Evolutionary conservation across 2,329 filamentous ascomycete species (phyloP), one percentile per base, ranked within the genome.

Genomic region (Colletotrichum gloeosporioides): DNA sequence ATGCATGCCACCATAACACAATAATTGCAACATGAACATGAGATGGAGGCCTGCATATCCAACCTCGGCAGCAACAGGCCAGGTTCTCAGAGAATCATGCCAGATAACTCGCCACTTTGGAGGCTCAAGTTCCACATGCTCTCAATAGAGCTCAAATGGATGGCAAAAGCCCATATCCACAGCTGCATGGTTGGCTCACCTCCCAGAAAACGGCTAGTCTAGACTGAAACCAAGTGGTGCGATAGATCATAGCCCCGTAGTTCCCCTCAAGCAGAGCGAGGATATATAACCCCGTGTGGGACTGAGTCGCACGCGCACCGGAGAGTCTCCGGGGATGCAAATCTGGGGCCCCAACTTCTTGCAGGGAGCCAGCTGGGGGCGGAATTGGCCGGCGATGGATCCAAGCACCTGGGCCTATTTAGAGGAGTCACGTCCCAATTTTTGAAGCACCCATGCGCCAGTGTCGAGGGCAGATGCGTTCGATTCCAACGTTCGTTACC

Each of bases 241-340:
- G 32, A 70, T 36, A 18, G 36, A 39, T 3, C 36, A 18, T 3
- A 15, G 66, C 31, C 71, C 66, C 66, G 18, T 64, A 70, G n/a
- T 65, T 64, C 59, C 15, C 39, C 32, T 67, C 34, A 61, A 8
- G 6, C 9, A 66, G 36, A 8, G 9, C 66, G 59, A 70, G 4
- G 9, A 70, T 72, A 31, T 70, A 70, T 57, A 74, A 32, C n/a
- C 71, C 71, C 71, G 66, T 36, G 25, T 74, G 66, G 63, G 59
- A 34, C 65, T 34, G 64, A 64, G 61, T 71, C 61, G 69, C n/a
- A 59, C n/a, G 34, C 49, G 1, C n/a, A 16, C 15, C 66, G 29
- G 15, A 59, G 36, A 16, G 39, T 44, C 49, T 72, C 70, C 34
- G 53, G 63, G 63, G 63, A 59, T 18, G 70, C n/a, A 15, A 49